Evolutionary conservation across 2,329 filamentous ascomycete genomes (phyloP).

Genomic region (Claviceps sp.): DNA sequence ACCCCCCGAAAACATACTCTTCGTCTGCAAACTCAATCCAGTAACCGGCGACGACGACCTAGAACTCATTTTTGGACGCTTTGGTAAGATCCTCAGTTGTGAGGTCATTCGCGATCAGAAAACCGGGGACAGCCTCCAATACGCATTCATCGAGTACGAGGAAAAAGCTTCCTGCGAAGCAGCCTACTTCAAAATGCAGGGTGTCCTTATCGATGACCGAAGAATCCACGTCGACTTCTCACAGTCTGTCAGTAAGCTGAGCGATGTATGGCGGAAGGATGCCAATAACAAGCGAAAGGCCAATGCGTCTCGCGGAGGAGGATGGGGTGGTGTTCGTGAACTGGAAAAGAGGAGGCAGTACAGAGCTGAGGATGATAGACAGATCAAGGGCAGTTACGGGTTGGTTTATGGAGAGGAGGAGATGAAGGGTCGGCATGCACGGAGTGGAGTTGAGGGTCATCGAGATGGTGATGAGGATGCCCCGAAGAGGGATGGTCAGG

Average conservation of each 20-base stretch:
- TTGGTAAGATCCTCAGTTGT: constrained; percentile 87
- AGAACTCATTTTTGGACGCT: constrained; percentile 91
- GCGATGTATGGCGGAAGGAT: constrained; percentile 75
- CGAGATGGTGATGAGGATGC: constrained; percentile 9
- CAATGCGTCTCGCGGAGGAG: constrained; percentile 51
- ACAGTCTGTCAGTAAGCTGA: constrained; percentile 80
- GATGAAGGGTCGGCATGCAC: constrained; percentile 38
- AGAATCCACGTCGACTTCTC: constrained; percentile 98
- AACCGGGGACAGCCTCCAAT: constrained; percentile 89
- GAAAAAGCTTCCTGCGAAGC: constrained; percentile 86
- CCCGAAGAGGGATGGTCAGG: constrained; percentile 1
- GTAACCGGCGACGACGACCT: constrained; percentile 92
- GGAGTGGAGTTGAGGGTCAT: constrained; percentile 19
- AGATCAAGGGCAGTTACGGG: constrained; percentile 42
- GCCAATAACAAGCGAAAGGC: constrained; percentile 67
- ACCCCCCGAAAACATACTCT: constrained; percentile 91
- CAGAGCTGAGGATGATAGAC: constrained; percentile 46
- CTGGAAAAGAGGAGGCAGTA: constrained; percentile 90
- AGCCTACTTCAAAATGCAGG: constrained; percentile 98
- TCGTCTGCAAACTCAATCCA: constrained; percentile 96
- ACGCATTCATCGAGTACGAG: constrained; percentile 94
- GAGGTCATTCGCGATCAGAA: constrained; percentile 92
- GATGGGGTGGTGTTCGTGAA: constrained; percentile 80
- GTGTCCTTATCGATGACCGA: constrained; percentile 89
- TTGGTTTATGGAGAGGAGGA: constrained; percentile 74